phyloP scores from a whole-genome alignment of 768 basidiomycete species.

The Scleroderma bovista region DNA sequence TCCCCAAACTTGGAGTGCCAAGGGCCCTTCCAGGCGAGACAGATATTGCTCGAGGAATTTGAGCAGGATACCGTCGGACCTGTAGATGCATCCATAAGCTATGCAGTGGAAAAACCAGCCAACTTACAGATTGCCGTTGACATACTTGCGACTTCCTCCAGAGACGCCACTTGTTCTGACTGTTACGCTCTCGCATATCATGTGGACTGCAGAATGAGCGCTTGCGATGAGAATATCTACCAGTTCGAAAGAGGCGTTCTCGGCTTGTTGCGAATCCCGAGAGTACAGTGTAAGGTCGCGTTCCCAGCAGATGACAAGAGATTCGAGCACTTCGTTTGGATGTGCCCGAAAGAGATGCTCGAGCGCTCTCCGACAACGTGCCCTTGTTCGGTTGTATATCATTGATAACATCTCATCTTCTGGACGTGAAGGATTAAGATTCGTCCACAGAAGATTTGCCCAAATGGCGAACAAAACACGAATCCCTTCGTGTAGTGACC shows the following conservation, averaged over 20 bases:
- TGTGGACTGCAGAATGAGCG: conserved; percentile 81
- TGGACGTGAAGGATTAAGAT: conserved; percentile 41
- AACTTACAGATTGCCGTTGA: conserved; percentile 64
- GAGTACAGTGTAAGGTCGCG: conserved; percentile 43
- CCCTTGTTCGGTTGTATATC: conserved; percentile 60
- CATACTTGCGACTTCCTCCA: conserved; percentile 57
- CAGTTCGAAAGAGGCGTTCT: conserved; percentile 67
- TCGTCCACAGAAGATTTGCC: conserved; percentile 52
- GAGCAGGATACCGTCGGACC: conserved; percentile 69
- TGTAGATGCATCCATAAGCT: conserved; percentile 27
- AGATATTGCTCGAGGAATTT: conserved; percentile 87
- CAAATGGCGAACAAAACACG: conserved; percentile 75
- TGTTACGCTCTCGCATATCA: conserved; percentile 80
- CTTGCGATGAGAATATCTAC: conserved; percentile 79
- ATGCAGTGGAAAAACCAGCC: background rate
- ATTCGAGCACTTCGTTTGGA: conserved; percentile 78
- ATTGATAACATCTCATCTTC: conserved; percentile 64
- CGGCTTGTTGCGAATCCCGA: conserved; percentile 35
- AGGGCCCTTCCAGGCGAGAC: conserved; percentile 75
- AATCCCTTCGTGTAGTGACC: conserved; percentile 75
- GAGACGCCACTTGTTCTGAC: conserved; percentile 48
- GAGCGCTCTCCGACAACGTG: conserved; percentile 70
- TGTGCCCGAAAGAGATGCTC: conserved; percentile 83
- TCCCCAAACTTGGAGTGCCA: conserved; percentile 90
- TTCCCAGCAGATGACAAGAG: conserved; percentile 79